Percentiles rank a stretch among this genome's conserved stretches.
These are phyloP conservation scores for Posidonia oceanica DNA, from an alignment of 116 monocot species.

Conservation along the genomic window DNA sequence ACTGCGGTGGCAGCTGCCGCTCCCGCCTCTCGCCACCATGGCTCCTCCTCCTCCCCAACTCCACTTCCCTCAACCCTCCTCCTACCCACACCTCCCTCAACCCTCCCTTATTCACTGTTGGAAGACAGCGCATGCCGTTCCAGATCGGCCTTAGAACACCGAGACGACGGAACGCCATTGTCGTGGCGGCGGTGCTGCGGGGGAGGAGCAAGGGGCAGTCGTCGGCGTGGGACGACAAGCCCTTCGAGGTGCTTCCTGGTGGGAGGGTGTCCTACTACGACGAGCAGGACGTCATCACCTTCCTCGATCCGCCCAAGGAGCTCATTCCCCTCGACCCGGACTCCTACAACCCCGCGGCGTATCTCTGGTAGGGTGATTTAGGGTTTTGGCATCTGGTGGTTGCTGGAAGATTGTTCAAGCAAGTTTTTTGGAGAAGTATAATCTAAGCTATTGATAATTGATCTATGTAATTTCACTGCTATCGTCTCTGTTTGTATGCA, in stretches of 20 bases:
- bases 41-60: too few species aligned
- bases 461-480: too few species aligned
- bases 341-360: slow-evolving; percentile 65
- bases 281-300: slow-evolving; percentile 56
- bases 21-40: too few species aligned
- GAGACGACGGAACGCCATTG: too few species aligned
- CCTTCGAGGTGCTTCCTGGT: slow-evolving; percentile 44
- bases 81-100: not conserved
- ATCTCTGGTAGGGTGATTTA: slow-evolving; percentile 41
- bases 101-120: not conserved
- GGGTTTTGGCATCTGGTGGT: not conserved
- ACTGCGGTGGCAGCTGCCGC: too few species aligned
- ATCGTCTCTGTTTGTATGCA: too few species aligned
- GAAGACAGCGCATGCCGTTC: too few species aligned
- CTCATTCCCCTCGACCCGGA: slow-evolving; percentile 61
- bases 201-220: not conserved
- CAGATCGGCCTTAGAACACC: too few species aligned
- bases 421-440: too few species aligned
- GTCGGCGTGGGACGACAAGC: slow-evolving; percentile 60
- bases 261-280: slow-evolving; percentile 50
- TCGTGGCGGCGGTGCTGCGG: not conserved
- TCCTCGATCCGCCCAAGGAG: slow-evolving; percentile 68
- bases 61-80: not conserved
- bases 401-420: too few species aligned
- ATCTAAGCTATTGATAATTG: too few species aligned